Base-by-base conservation (phyloP, 2,329 filamentous ascomycete genomes). In the Trichoderma endophyticum region DNA sequence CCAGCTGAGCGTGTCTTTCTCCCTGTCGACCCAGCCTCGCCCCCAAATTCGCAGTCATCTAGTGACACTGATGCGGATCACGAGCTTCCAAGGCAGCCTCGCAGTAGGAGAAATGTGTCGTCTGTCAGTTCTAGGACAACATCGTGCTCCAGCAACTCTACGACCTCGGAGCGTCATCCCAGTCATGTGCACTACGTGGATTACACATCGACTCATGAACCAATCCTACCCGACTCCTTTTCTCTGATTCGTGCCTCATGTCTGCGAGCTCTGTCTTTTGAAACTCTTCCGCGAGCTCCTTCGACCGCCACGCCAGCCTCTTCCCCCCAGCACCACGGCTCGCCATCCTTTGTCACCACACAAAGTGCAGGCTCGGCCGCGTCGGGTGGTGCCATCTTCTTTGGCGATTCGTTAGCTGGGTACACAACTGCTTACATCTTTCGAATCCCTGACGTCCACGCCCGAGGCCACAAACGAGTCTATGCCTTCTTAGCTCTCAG, bases 381-480 rank as follows among this genome's bases (percentile, higher is more conserved):
- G 1, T 89, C 88, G 3, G 90, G 89, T 3, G 90, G 90, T 0
- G 89, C 90, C 34, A 90, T 92, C 68, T 91, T 92, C 79, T 92
- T 92, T 73, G 90, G 90, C 34, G 90, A 92, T 76, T 85, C 88
- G 1, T 79, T 87, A 0, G 87, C 89, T 1, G 90, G 90, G 34
- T 92, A 91, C 80, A 92, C 90, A 0, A 92, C 90, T 0, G 90
- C 90, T 15, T 92, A 91, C 79, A 90, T 92, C 74, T 92, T 92
- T 77, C 89, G 90, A 30, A 90, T 92, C 56, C 88, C 90, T 7
- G 90, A 92, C 77, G 84, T 91, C 43, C 89, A 91, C 74, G 90
- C 90, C 15, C 88, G 90, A 14, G 90, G 90, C 5, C 88, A 91
- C 75, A 90, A 90, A 79, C 86, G 90, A n/a, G 88, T 91, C 14